phyloP scores from a whole-genome alignment of 1,284 basidiomycete species.

The Irpex lacteus region DNA sequence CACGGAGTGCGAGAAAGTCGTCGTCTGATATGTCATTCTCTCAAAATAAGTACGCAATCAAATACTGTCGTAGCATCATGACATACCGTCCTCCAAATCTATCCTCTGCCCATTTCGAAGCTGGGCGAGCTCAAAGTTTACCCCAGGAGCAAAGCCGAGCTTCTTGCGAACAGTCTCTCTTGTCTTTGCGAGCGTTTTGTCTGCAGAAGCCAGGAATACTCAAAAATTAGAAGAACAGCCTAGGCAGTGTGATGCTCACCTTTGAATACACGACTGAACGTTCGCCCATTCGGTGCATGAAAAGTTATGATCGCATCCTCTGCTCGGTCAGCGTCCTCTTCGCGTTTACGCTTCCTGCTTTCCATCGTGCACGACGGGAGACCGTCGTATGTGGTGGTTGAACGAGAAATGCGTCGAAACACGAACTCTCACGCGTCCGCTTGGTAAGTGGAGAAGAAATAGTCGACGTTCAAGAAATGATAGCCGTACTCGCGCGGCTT shows the following conservation, averaged over 20 bases:
- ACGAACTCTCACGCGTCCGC: not conserved
- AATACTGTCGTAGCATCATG: not conserved
- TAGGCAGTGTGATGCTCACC: slow-evolving; percentile 17
- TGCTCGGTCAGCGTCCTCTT: slow-evolving; percentile 20
- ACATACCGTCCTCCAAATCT: slow-evolving; percentile 71
- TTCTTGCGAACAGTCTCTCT: slow-evolving; percentile 58
- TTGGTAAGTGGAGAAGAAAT: not conserved
- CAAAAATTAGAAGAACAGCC: not conserved
- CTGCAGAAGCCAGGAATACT: slow-evolving; percentile 32
- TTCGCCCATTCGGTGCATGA: slow-evolving; percentile 23
- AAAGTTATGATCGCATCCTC: slow-evolving; percentile 24
- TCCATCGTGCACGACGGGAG: slow-evolving; percentile 32
- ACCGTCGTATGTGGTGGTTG: not conserved
- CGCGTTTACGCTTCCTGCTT: slow-evolving; percentile 42
- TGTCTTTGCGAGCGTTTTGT: slow-evolving; percentile 55
- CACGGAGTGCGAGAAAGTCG: slow-evolving; percentile 70
- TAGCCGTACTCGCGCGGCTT: not conserved
- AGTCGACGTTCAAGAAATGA: not conserved
- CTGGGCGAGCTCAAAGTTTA: slow-evolving; percentile 50
- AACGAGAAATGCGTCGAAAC: not conserved
- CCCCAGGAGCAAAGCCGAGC: slow-evolving; percentile 43
- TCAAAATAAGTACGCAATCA: not conserved
- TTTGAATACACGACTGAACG: slow-evolving; percentile 28
- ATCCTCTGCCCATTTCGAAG: slow-evolving; percentile 50
- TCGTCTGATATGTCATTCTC: slow-evolving; percentile 46